phyloP scores from a whole-genome alignment of 495 filamentous ascomycete species.

The Aspergillus saccharolyticus region DNA sequence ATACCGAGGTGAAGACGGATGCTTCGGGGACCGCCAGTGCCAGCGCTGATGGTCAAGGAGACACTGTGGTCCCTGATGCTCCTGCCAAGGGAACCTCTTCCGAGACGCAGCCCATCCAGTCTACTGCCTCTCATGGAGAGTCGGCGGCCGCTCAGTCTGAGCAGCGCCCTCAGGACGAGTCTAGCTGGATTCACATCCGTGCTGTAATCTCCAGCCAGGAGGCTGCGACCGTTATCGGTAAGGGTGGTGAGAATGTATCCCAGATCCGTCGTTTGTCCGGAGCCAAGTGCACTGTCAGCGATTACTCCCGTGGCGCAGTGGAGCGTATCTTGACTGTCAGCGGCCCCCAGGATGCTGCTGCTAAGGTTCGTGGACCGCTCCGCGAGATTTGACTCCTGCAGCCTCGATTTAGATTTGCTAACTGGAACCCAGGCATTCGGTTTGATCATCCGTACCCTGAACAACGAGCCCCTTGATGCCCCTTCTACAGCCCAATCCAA shows the following conservation, averaged over 20 bases:
- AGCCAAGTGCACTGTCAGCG: slow-evolving; percentile 97
- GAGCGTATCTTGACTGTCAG: slow-evolving; percentile 97
- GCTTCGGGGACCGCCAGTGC: slow-evolving; percentile 42
- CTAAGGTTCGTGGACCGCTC: slow-evolving; percentile 72
- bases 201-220: slow-evolving; percentile 94
- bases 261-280: slow-evolving; percentile 86
- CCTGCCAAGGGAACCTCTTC: slow-evolving; percentile 41
- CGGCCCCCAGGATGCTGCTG: slow-evolving; percentile 89
- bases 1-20: slow-evolving; percentile 52
- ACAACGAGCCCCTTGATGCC: slow-evolving; percentile 85
- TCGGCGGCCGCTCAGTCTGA: slow-evolving; percentile 46
- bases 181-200: slow-evolving; percentile 91
- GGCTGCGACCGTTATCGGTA: slow-evolving; percentile 96
- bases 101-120: slow-evolving; percentile 60
- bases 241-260: slow-evolving; percentile 96
- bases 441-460: slow-evolving; percentile 93
- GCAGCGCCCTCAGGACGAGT: slow-evolving; percentile 71
- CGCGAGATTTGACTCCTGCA: neutral
- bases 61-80: slow-evolving; percentile 73
- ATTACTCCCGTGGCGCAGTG: slow-evolving; percentile 92
- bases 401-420: neutral
- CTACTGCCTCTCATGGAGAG: slow-evolving; percentile 55
- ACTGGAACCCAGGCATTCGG: slow-evolving; percentile 72
- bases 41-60: slow-evolving; percentile 46
- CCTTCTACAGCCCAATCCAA: slow-evolving; percentile 89